phyloP scores from a whole-genome alignment of 345 rosid genomes.

The Salix suchowensis region DNA sequence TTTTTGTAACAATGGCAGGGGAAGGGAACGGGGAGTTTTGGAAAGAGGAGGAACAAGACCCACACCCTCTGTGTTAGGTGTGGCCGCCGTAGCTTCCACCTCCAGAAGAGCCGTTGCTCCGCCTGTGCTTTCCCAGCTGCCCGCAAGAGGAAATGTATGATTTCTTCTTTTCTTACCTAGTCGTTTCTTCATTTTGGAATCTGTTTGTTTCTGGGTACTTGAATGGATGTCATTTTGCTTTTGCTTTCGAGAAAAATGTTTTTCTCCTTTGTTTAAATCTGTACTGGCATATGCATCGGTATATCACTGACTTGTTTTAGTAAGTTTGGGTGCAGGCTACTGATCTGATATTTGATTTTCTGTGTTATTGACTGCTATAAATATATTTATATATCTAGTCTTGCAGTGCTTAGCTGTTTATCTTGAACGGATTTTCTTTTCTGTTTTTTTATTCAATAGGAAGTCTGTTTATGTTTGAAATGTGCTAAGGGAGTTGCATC shows the following conservation, averaged over 20 bases:
- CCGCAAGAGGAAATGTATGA: slow-evolving; percentile 88
- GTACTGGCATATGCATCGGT: too few species aligned
- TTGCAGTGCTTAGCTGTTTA: background rate
- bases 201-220: background rate
- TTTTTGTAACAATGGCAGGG: slow-evolving; percentile 42
- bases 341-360: background rate
- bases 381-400: background rate
- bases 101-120: slow-evolving; percentile 94
- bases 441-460: background rate
- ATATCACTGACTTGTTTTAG: too few species aligned
- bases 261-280: background rate
- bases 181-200: background rate
- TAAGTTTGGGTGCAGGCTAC: too few species aligned
- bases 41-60: slow-evolving; percentile 98
- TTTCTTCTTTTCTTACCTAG: background rate
- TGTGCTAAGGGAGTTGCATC: background rate
- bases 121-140: slow-evolving; percentile 98
- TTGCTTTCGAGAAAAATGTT: background rate
- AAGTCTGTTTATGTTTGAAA: background rate
- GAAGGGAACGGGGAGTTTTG: slow-evolving; percentile 97
- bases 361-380: background rate
- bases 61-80: slow-evolving; percentile 97
- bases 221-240: background rate
- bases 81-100: slow-evolving; percentile 97
- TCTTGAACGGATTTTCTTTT: background rate